A percentile compares a stretch with the other conserved stretches of the same genome.
These are phyloP conservation scores for Apiospora kogelbergensis DNA, from an alignment of 2,329 filamentous ascomycete species.

Conservation along the genomic window DNA sequence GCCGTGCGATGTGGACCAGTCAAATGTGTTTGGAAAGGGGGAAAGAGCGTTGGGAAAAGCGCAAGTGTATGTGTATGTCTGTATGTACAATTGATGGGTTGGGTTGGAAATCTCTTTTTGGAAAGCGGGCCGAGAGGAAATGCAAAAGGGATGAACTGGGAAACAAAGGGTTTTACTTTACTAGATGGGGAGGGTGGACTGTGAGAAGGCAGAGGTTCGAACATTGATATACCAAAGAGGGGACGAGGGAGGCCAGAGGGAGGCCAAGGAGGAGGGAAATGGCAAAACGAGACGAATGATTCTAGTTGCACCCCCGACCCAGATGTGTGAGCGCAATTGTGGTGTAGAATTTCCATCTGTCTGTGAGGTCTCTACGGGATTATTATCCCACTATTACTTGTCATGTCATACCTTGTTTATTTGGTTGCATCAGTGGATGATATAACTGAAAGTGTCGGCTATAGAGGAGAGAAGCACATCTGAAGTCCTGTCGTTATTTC, in stretches of 20 bases:
- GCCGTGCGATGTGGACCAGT: background rate
- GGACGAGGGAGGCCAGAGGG: background rate
- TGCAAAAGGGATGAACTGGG: slow-evolving; percentile 2
- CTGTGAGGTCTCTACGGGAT: background rate
- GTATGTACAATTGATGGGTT: slow-evolving; percentile 4
- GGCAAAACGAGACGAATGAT: background rate
- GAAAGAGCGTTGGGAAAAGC: background rate
- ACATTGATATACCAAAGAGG: background rate
- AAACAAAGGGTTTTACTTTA: background rate
- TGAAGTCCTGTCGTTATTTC: background rate
- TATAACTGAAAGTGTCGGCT: background rate
- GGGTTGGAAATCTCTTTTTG: background rate
- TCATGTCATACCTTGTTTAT: background rate
- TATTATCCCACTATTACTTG: background rate
- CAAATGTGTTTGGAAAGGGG: background rate
- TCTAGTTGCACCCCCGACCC: background rate
- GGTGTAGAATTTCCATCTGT: background rate
- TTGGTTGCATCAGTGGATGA: background rate
- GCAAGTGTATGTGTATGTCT: slow-evolving; percentile 7
- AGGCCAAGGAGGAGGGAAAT: background rate
- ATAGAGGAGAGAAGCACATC: background rate
- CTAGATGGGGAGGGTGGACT: background rate
- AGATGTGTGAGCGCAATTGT: background rate
- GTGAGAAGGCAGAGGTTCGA: background rate
- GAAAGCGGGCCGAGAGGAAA: background rate